These are phyloP conservation scores for Venturia aucupariae DNA, from an alignment of 2,329 filamentous ascomycete genomes.

Conservation along the genomic window DNA sequence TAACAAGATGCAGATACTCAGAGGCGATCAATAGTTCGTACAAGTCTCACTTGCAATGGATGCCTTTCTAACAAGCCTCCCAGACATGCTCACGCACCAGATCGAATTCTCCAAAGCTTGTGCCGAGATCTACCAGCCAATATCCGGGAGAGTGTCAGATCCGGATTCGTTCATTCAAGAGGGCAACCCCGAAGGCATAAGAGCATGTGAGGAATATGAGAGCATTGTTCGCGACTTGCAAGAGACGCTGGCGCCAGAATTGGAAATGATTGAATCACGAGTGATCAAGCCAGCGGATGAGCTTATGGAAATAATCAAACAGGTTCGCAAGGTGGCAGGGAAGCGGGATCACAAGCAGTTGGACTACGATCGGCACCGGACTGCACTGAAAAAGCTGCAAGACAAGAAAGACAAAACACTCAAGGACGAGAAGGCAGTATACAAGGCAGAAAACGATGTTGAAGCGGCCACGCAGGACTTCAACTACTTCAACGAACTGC, in stretches of 20 bases:
- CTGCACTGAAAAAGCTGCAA: constrained; percentile 82
- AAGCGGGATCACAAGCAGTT: constrained; percentile 98
- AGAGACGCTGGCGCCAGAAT: constrained; percentile 76
- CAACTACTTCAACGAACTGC: constrained; percentile 94
- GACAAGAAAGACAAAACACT: constrained; percentile 95
- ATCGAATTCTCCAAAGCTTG: constrained; percentile 97
- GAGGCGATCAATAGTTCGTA: constrained; percentile 77
- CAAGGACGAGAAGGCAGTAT: constrained; percentile 96
- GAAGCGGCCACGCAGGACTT: constrained; percentile 91
- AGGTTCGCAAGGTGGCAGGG: constrained; percentile 74
- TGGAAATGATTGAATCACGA: constrained; percentile 93
- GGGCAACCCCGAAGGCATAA: constrained; percentile 86
- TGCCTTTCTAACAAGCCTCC: background rate
- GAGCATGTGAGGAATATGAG: constrained; percentile 95
- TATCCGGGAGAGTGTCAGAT: constrained; percentile 90
- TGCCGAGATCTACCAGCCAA: constrained; percentile 95
- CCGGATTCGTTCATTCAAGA: constrained; percentile 72
- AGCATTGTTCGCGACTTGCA: constrained; percentile 81
- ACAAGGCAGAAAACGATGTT: constrained; percentile 86
- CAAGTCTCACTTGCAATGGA: background rate
- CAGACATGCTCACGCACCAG: constrained; percentile 88
- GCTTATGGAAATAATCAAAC: constrained; percentile 87
- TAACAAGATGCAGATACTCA: constrained; percentile 56
- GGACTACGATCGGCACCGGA: constrained; percentile 83
- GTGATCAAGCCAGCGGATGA: constrained; percentile 90